Evolutionary conservation across 768 basidiomycete genomes (phyloP).

Genomic region (Melanogaster broomeanus): DNA sequence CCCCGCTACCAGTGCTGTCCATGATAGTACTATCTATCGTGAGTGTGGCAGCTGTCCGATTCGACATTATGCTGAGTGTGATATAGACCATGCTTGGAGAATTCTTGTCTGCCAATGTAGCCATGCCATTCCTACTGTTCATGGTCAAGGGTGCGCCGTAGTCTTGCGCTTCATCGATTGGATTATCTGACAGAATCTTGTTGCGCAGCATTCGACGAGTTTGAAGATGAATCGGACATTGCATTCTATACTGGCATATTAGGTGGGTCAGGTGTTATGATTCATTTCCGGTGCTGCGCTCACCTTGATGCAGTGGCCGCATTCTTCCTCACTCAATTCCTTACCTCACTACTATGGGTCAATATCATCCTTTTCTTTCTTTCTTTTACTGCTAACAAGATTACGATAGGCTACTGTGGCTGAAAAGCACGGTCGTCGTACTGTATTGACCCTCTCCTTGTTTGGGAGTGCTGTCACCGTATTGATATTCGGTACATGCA

Average conservation of each 20-base stretch:
- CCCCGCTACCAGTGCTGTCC: conserved; percentile 81
- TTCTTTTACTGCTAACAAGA: conserved; percentile 10
- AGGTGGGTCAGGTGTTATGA: conserved; percentile 45
- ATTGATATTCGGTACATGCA: conserved; percentile 75
- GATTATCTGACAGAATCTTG: conserved; percentile 2
- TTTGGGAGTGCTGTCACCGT: conserved; percentile 84
- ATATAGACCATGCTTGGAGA: conserved; percentile 89
- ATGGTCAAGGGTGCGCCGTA: conserved; percentile 79
- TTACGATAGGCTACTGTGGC: conserved; percentile 82
- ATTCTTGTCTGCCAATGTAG: conserved; percentile 91
- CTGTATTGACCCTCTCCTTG: conserved; percentile 82
- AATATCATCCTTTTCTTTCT: conserved; percentile 14
- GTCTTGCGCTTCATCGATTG: conserved; percentile 11
- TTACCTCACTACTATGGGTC: conserved; percentile 94
- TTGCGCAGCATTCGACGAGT: conserved; percentile 61
- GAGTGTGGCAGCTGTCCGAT: conserved; percentile 30
- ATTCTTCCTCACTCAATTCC: conserved; percentile 94
- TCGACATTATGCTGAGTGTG: conserved; percentile 5
- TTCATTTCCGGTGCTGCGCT: conserved; percentile 13
- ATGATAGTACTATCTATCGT: conserved; percentile 95
- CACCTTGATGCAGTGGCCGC: conserved; percentile 55
- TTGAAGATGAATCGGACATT: conserved; percentile 78
- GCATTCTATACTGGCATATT: conserved; percentile 90
- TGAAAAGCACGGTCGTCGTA: conserved; percentile 84
- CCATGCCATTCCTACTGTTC: conserved; percentile 88